Evolutionary conservation across 495 filamentous ascomycete genomes (phyloP).

Genomic region (Xylaria longipes): DNA sequence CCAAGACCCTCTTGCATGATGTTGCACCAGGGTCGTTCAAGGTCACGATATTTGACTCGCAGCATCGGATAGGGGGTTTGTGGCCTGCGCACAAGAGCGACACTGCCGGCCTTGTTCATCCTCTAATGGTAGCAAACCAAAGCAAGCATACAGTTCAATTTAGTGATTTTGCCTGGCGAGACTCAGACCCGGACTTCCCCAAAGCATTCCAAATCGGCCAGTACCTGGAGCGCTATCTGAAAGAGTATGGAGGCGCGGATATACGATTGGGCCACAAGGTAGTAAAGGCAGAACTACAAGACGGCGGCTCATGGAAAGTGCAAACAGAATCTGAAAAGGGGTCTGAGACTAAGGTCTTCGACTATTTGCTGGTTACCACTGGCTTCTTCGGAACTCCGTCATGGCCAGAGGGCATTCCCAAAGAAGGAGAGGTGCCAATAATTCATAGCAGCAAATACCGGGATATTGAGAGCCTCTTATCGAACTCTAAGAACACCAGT

Average conservation of each 20-base stretch:
- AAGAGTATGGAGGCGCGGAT: constrained; percentile 57
- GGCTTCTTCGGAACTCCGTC: constrained; percentile 75
- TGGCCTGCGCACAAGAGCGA: constrained; percentile 65
- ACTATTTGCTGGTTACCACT: constrained; percentile 75
- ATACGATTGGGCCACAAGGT: constrained; percentile 63
- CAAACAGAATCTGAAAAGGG: constrained; percentile 45
- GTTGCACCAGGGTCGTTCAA: constrained; percentile 62
- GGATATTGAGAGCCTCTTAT: constrained; percentile 46
- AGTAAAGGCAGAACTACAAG: constrained; percentile 48
- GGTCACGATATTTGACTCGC: constrained; percentile 74
- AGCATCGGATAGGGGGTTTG: constrained; percentile 72
- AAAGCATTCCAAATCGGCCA: constrained; percentile 75
- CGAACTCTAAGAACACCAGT: constrained; percentile 33
- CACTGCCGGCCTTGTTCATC: constrained; percentile 59
- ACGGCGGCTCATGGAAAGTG: constrained; percentile 60
- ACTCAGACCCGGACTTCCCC: constrained; percentile 66
- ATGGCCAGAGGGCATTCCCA: constrained; percentile 53
- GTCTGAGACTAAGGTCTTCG: constrained; percentile 59
- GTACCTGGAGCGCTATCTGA: constrained; percentile 70
- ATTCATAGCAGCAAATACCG: constrained; percentile 68
- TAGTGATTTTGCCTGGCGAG: constrained; percentile 75
- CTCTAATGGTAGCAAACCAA: constrained; percentile 78
- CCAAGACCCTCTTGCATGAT: constrained; percentile 76
- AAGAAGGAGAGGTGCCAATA: constrained; percentile 46
- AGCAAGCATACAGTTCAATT: constrained; percentile 80